Base-by-base conservation (phyloP, 139 green algal genomes). In the Tetratostichococcus sp. region DNA sequence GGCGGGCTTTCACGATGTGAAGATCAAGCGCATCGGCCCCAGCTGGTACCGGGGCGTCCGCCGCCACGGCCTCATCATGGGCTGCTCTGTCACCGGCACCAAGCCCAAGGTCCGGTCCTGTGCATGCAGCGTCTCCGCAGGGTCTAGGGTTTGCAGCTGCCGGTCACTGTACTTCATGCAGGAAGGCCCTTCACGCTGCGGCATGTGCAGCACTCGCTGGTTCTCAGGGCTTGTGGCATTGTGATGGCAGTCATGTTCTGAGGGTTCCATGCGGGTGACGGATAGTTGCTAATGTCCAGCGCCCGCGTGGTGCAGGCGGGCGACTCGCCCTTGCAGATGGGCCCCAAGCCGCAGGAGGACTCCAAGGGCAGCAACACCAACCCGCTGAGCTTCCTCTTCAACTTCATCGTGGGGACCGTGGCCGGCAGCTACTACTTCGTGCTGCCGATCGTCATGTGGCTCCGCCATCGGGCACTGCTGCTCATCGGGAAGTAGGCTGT, bases 41-140 rank as follows among this genome's bases (percentile, higher is more conserved):
- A 92, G 82, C 42, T 98, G 94, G 94, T 98, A 98, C 86, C 83
- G 94, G n/a, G 94, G 94, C 1, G 92, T 96, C 69, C 77, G 94
- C 28, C 82, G 92, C 16, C 94, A 98, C 74, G 94, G 94, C 17
- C 87, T 98, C 73, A 98, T 98, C 89, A 98, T 98, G 94, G 94
- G 94, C 69, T 97, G 94, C 90, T 95, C 87, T 39, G 94, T 98
- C 35, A 97, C 93, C 0, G 94, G 94, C 8, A 74, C 86, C 22
- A 98, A 98, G 74, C 79, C 86, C 19, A 84, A 88, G 81, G 85
- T 11, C 8, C 28, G 0, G 8, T 43, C 26, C 71, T 43, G 28
- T 68, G 30, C 28, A 14, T 65, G 25, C 28, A 28, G 26, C 67
- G 6, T 58, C 67, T 17, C 5, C 67, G n/a, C n/a, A n/a, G n/a